These are phyloP conservation scores for Colletotrichum chlorophyti DNA, from an alignment of 2,329 filamentous ascomycete species.

Conservation along the genomic window DNA sequence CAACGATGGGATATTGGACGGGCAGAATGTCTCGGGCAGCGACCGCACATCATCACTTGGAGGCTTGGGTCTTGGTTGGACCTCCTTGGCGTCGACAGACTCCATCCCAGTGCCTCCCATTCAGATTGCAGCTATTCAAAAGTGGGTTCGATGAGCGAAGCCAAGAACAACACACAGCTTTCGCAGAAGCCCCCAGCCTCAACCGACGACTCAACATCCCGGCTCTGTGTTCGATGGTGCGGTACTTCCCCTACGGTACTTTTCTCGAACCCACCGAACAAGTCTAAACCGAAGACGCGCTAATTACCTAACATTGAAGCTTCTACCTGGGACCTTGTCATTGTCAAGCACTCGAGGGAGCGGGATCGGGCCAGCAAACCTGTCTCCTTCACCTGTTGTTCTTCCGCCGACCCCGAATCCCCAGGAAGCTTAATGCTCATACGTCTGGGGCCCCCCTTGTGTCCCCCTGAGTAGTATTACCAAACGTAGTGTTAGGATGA, in stretches of 20 bases:
- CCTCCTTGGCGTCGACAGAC: constrained; percentile 8
- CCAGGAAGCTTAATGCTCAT: constrained; percentile 23
- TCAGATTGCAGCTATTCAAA: constrained; percentile 21
- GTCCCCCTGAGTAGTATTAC: background rate
- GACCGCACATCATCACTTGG: constrained; percentile 23
- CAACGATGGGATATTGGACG: too few relatives aligned
- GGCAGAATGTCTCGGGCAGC: constrained; percentile 7
- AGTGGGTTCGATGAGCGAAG: constrained; percentile 21
- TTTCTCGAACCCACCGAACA: background rate
- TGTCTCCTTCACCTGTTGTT: background rate
- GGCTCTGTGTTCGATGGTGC: too few relatives aligned
- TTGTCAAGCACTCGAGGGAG: too few relatives aligned
- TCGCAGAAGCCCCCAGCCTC: constrained; percentile 22
- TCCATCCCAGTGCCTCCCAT: constrained; percentile 13
- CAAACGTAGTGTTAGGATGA: too few relatives aligned
- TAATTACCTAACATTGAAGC: constrained; percentile 10
- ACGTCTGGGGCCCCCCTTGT: background rate
- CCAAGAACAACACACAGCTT: too few relatives aligned
- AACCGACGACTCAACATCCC: constrained; percentile 23
- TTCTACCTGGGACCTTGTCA: background rate
- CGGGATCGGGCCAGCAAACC: too few relatives aligned
- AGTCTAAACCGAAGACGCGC: background rate
- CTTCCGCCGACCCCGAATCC: constrained; percentile 8
- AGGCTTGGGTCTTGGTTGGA: constrained; percentile 27
- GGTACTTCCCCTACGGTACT: constrained; percentile 1